phyloP scores from a whole-genome alignment of 1,284 basidiomycete species.

The Rhodotorula mucilaginosa region DNA sequence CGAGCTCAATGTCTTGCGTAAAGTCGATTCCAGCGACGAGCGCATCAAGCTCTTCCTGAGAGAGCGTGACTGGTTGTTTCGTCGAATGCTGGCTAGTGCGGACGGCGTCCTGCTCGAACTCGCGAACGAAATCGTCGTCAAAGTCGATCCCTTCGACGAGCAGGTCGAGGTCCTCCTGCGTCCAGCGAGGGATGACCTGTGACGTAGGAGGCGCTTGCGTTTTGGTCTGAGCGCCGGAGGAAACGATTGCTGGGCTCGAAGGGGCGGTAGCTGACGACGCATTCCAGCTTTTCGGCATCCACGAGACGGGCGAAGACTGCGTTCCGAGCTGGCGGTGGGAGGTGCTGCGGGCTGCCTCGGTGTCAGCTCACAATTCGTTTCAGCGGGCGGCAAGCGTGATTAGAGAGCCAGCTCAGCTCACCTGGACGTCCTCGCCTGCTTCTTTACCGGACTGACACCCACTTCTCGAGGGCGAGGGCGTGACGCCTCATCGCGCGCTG shows the following conservation, averaged over 20 bases:
- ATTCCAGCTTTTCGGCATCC: too few species aligned
- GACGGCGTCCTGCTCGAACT: background rate
- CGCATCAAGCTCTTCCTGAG: constrained; percentile 4
- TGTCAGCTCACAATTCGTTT: too few species aligned
- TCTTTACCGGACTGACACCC: background rate
- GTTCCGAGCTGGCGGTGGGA: too few species aligned
- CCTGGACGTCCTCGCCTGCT: background rate
- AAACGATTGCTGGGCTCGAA: too few species aligned
- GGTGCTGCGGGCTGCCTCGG: too few species aligned
- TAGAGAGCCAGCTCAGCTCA: background rate
- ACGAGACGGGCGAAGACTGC: too few species aligned
- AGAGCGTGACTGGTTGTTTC: background rate
- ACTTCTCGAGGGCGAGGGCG: background rate
- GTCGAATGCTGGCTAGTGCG: too few species aligned
- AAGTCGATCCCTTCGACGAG: constrained; percentile 19
- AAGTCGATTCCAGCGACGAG: constrained; percentile 32
- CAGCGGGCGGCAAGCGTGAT: too few species aligned
- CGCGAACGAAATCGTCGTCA: background rate
- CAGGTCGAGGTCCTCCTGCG: constrained; percentile 14
- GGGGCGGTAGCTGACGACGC: too few species aligned
- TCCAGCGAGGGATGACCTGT: background rate
- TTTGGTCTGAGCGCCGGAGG: too few species aligned
- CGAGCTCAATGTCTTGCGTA: constrained; percentile 12
- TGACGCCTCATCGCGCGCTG: background rate
- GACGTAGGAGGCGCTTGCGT: background rate